These are phyloP conservation scores for Plicaturopsis crispa DNA, from an alignment of 768 basidiomycete species.

Conservation along the genomic window DNA sequence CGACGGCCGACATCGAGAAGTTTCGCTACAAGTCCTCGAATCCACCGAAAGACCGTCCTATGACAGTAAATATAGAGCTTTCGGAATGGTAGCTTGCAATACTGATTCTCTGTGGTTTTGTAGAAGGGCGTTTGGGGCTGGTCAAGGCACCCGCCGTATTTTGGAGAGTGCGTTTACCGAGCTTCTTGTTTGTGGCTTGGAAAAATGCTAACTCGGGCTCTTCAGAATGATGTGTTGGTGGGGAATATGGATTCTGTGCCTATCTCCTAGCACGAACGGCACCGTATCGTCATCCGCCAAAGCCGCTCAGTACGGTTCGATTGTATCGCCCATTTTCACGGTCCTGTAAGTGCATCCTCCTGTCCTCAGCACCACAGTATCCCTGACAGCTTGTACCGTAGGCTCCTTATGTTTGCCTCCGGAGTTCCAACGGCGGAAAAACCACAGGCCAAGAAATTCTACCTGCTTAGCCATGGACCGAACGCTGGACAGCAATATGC, in stretches of 20 bases:
- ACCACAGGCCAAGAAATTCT: conserved; percentile 53
- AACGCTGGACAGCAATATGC: conserved; percentile 19
- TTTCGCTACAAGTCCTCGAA: conserved; percentile 45
- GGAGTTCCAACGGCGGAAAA: conserved; percentile 69
- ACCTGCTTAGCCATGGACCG: conserved; percentile 39
- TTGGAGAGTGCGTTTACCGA: conserved; percentile 48
- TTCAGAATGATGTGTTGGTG: conserved; percentile 55
- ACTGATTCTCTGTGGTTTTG: no score
- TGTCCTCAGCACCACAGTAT: neutral
- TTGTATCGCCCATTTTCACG: conserved; percentile 60
- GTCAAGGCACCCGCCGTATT: conserved; percentile 64
- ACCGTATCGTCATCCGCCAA: conserved; percentile 30
- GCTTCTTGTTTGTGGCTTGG: neutral
- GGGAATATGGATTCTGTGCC: conserved; percentile 54
- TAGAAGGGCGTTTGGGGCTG: conserved; percentile 47
- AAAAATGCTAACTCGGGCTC: conserved; percentile 1
- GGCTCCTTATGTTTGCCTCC: conserved; percentile 57
- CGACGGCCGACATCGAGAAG: conserved; percentile 52
- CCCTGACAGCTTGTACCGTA: conserved; percentile 11
- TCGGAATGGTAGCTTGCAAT: no score
- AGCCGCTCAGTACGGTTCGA: conserved; percentile 51
- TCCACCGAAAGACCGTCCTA: conserved; percentile 41
- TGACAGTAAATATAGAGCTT: conserved; percentile 28
- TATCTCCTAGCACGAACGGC: conserved; percentile 50
- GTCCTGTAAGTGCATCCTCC: conserved; percentile 37